Evolutionary conservation across 164 flowering plant genomes (phyloP), one percentile per base, ranked within the genome.

Genomic region (Stephania japonica): DNA sequence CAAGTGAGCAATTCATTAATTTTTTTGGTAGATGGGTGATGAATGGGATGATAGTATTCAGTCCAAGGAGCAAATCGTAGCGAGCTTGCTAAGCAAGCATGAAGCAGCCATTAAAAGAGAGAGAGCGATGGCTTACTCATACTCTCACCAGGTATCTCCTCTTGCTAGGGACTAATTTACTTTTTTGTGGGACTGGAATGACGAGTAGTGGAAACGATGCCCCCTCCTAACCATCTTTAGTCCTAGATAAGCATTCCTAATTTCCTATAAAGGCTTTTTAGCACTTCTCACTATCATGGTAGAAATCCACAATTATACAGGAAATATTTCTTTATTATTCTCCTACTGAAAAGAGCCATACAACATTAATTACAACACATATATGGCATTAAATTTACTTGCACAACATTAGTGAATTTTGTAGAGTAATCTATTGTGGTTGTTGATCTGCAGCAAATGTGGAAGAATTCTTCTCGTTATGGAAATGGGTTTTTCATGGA

Each of bases 81-180:
- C 92, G 26, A 87, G 66, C 23, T 27, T 84, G 71, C 77, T 67
- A 67, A 78, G 62, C 82, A 90, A 77, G 75, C 87, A 86, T 67
- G 91, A 85, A 68, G 94, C 94, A 72, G 79, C 91, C 23, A 76
- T 84, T 75, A 85, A 87, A 82, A 83, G 94, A 78, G 94, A 90
- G 82, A 83, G 91, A 75, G 91, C 92, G 23, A 67, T 87, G 76
- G 92, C 94, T 49, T 90, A 90, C 78, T 84, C 92, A 53, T 88
- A 73, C 73, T 76, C 92, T 65, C 92, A 86, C 76, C 95, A 89
- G 95, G 95, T 90, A 70, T 13, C 16, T 70, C 42, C 26, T 50
- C 49, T 16, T 56, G 43, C 14, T 67, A 56, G 70, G 53, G 32
- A 19, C 26, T 56, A 56, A 19, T 56, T 56, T 13, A 16, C 62